Evolutionary conservation across 495 filamentous ascomycete genomes (phyloP).

Genomic region (Letharia columbiana): DNA sequence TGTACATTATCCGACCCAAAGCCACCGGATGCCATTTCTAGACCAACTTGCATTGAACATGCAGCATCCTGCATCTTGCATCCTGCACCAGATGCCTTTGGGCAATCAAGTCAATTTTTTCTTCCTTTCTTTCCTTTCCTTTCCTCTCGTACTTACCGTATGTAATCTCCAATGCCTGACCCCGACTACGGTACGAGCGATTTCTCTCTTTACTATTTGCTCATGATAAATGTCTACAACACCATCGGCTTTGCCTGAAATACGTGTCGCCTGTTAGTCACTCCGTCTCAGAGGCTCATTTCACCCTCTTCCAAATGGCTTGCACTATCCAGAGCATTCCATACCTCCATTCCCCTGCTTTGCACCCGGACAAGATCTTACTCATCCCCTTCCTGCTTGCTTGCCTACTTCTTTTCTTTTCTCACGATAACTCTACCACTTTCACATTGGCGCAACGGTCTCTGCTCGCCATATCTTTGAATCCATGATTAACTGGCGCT

Average conservation of each 20-base stretch:
- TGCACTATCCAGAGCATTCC: background rate
- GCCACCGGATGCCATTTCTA: conserved; percentile 4
- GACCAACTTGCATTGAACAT: conserved; percentile 7
- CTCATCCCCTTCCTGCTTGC: background rate
- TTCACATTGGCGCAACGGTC: conserved; percentile 9
- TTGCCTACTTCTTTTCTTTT: background rate
- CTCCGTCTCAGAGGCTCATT: conserved; percentile 3
- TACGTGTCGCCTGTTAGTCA: conserved; percentile 9
- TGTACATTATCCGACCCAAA: background rate
- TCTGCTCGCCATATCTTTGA: background rate
- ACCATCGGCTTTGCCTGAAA: background rate
- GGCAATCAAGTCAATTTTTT: background rate
- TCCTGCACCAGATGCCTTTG: background rate
- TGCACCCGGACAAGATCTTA: background rate
- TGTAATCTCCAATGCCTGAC: background rate
- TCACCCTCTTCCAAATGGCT: conserved; percentile 8
- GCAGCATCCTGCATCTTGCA: conserved; percentile 7
- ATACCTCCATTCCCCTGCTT: conserved; percentile 10
- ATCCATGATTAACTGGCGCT: conserved; percentile 1
- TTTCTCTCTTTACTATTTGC: background rate
- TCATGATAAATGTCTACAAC: background rate
- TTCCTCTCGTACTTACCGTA: background rate
- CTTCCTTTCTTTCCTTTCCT: too few relatives aligned
- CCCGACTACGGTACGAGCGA: background rate
- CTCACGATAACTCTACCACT: conserved; percentile 2